A percentile compares a stretch with the other conserved stretches of the same genome.
Evolutionary conservation across 352 stramenopile species (phyloP).

Genomic region (Globisporangium canariense): DNA sequence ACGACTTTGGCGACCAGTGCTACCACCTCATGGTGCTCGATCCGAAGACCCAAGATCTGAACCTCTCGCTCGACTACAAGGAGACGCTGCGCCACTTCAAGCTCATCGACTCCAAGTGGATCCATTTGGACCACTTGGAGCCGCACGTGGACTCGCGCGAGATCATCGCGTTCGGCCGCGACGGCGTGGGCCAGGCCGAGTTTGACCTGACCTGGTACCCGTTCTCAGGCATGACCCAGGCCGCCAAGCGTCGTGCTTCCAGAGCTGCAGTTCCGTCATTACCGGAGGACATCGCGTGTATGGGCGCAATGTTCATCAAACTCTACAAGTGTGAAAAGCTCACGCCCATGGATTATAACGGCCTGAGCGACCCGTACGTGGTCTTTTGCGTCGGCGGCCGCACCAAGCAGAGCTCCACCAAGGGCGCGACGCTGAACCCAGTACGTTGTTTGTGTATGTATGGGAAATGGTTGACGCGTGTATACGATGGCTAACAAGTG

Average conservation of each 20-base stretch:
- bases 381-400: constrained; percentile 36
- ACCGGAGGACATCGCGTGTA: constrained; percentile 33
- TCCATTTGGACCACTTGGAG: constrained; percentile 39
- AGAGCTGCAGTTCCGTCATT: constrained; percentile 10
- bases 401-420: constrained; percentile 39
- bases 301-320: constrained; percentile 42
- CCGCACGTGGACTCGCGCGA: constrained; percentile 28
- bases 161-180: constrained; percentile 32
- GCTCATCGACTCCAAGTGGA: constrained; percentile 42
- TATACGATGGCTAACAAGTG: neutral
- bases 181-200: constrained; percentile 31
- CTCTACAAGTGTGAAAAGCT: constrained; percentile 38
- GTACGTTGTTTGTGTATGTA: constrained; percentile 15
- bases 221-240: constrained; percentile 19
- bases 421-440: constrained; percentile 34
- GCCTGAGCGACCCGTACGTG: constrained; percentile 43
- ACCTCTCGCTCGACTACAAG: constrained; percentile 35
- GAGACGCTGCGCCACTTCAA: constrained; percentile 29
- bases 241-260: constrained; percentile 1
- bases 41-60: constrained; percentile 40
- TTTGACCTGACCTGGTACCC: constrained; percentile 44
- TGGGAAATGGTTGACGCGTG: neutral
- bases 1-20: constrained; percentile 25
- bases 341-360: constrained; percentile 37
- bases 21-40: constrained; percentile 37